phyloP scores from a whole-genome alignment of 805 yeast genomes.

The Yarrowia divulgata region DNA sequence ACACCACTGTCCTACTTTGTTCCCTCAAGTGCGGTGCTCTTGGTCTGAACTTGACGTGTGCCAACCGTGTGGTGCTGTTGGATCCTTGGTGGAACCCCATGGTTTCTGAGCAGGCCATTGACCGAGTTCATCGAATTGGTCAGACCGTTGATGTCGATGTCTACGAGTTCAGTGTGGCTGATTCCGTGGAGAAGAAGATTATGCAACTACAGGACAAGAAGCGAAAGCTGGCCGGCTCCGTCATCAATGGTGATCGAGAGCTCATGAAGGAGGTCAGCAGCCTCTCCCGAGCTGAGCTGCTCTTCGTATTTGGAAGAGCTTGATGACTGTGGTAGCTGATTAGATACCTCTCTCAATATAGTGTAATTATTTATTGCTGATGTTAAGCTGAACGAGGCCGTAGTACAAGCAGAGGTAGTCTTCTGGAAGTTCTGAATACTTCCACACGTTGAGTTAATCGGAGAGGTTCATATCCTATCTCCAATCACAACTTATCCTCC shows the following conservation, averaged over 20 bases:
- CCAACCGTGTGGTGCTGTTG: conserved; percentile 54
- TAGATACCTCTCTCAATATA: neutral
- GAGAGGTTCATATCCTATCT: neutral
- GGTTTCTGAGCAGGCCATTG: conserved; percentile 60
- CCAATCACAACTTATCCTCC: neutral
- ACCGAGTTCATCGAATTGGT: conserved; percentile 59
- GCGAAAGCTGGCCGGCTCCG: conserved; percentile 50
- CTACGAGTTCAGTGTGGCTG: conserved; percentile 52
- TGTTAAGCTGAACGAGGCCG: neutral
- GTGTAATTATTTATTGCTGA: conserved; percentile 9
- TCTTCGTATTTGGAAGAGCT: conserved; percentile 43
- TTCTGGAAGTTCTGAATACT: neutral
- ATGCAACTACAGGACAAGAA: conserved; percentile 51
- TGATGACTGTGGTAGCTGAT: neutral
- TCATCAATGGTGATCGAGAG: conserved; percentile 47
- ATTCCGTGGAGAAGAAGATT: conserved; percentile 55
- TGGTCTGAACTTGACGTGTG: conserved; percentile 56
- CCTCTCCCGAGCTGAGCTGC: conserved; percentile 46
- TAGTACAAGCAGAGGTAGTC: neutral
- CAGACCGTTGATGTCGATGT: conserved; percentile 57
- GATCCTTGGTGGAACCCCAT: conserved; percentile 64
- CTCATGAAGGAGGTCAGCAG: conserved; percentile 42
- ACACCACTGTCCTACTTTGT: conserved; percentile 52
- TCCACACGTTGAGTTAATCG: neutral
- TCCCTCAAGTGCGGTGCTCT: conserved; percentile 57